Evolutionary conservation across 192 early-diverging fungal genomes (phyloP).

Genomic region (Umbelopsis vinacea): DNA sequence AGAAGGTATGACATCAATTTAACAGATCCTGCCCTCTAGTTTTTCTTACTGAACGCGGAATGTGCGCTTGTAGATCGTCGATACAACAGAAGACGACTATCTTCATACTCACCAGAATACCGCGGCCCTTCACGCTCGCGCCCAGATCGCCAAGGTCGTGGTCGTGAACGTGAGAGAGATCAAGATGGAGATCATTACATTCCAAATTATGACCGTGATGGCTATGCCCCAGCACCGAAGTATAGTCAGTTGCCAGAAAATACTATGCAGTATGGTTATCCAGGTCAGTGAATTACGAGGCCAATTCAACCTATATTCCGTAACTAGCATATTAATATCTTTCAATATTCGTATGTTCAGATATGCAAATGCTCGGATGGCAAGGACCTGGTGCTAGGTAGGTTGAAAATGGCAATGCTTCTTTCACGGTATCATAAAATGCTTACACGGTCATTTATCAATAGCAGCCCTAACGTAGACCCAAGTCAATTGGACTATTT

Average conservation of each 20-base stretch:
- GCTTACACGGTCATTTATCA: not conserved
- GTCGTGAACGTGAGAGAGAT: conserved; percentile 30
- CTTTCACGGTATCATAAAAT: not conserved
- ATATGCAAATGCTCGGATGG: conserved; percentile 19
- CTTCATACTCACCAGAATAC: conserved; percentile 2
- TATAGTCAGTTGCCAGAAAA: conserved; percentile 48
- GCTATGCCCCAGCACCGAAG: conserved; percentile 63
- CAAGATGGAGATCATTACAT: conserved; percentile 80
- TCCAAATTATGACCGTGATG: conserved; percentile 86
- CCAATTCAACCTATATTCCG: not conserved
- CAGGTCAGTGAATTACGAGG: conserved; percentile 3
- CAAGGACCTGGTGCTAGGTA: conserved; percentile 3
- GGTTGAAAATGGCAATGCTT: not conserved
- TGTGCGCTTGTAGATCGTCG: conserved; percentile 6
- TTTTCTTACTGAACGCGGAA: conserved; percentile 5
- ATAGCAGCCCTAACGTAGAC: conserved; percentile 54
- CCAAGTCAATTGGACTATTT: conserved; percentile 79
- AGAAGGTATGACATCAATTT: conserved; percentile 34
- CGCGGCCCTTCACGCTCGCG: conserved; percentile 12
- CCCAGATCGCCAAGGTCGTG: conserved; percentile 5
- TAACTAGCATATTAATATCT: not conserved
- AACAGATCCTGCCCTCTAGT: not conserved
- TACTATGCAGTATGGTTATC: conserved; percentile 27
- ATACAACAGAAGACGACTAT: conserved; percentile 5
- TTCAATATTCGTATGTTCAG: not conserved